phyloP scores from a whole-genome alignment of 2,329 filamentous ascomycete species.

The Lasiodiplodia hormozganensis region DNA sequence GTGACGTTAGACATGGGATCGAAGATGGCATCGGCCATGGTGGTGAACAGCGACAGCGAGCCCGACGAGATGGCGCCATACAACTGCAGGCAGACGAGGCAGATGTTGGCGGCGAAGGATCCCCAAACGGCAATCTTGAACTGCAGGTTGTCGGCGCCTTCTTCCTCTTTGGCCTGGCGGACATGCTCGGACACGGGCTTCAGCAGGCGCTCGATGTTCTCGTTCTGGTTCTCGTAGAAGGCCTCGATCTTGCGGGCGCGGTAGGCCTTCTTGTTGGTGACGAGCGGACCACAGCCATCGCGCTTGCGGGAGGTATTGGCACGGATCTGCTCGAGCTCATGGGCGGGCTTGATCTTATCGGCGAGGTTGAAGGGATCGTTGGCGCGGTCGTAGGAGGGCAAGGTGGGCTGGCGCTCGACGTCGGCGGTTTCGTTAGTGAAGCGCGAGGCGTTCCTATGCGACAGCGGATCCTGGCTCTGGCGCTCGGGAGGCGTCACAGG shows the following conservation, averaged over 20 bases:
- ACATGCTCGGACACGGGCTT: slow-evolving; percentile 93
- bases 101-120: slow-evolving; percentile 78
- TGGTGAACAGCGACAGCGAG: slow-evolving; percentile 96
- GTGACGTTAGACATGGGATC: slow-evolving; percentile 90
- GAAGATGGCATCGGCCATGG: slow-evolving; percentile 94
- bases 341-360: slow-evolving; percentile 75
- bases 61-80: slow-evolving; percentile 87
- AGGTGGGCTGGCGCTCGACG: slow-evolving; percentile 53
- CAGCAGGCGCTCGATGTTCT: slow-evolving; percentile 88
- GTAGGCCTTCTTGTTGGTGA: slow-evolving; percentile 50
- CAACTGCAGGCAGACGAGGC: slow-evolving; percentile 80
- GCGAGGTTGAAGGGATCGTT: slow-evolving; percentile 85
- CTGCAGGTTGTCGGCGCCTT: slow-evolving; percentile 80
- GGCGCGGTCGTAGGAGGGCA: slow-evolving; percentile 66
- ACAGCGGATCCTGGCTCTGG: slow-evolving; percentile 43
- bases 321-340: slow-evolving; percentile 77
- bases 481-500: slow-evolving; percentile 37
- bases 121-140: slow-evolving; percentile 72
- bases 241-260: slow-evolving; percentile 68
- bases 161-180: slow-evolving; percentile 79
- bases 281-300: slow-evolving; percentile 57
- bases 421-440: slow-evolving; percentile 43
- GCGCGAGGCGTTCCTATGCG: slow-evolving; percentile 42
- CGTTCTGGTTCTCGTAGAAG: slow-evolving; percentile 92
- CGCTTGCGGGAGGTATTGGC: slow-evolving; percentile 83